phyloP scores from a whole-genome alignment of 2,329 filamentous ascomycete species.

The Aureobasidium sp. region DNA sequence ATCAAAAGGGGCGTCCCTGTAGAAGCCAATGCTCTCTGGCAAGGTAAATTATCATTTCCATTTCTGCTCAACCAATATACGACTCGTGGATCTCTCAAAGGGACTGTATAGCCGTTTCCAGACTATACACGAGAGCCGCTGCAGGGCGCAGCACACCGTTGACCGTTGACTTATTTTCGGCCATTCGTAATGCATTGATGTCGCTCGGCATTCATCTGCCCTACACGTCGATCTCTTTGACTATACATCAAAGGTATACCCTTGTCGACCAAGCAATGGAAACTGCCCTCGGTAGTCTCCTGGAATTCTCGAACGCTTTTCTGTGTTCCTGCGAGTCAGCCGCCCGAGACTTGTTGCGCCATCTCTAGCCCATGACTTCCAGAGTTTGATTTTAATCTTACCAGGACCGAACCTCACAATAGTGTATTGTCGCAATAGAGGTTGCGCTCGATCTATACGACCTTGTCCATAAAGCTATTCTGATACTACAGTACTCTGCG shows the following conservation, averaged over 20 bases:
- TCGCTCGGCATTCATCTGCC: background rate
- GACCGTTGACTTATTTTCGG: conserved; percentile 2
- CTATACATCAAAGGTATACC: background rate
- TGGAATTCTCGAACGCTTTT: background rate
- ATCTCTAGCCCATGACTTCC: background rate
- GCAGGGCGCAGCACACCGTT: conserved; percentile 10
- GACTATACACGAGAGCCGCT: conserved; percentile 5
- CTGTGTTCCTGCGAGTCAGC: background rate
- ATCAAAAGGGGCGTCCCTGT: conserved; percentile 49
- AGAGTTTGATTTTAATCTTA: background rate
- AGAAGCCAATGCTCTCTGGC: conserved; percentile 56
- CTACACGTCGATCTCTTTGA: background rate
- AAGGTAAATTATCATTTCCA: conserved; percentile 40
- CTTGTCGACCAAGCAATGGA: background rate
- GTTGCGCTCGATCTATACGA: background rate
- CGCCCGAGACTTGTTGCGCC: background rate
- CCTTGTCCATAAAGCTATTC: background rate
- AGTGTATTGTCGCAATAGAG: background rate
- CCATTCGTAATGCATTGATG: background rate
- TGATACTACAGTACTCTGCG: too few relatives aligned
- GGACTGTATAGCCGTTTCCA: conserved; percentile 11
- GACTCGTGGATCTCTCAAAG: background rate
- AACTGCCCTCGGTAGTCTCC: background rate
- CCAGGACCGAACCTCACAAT: background rate
- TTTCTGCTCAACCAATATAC: background rate